Evolutionary conservation across 108 stramenopile species (phyloP), one percentile per base, ranked within the genome.

Genomic region (Epipyxis sp.): DNA sequence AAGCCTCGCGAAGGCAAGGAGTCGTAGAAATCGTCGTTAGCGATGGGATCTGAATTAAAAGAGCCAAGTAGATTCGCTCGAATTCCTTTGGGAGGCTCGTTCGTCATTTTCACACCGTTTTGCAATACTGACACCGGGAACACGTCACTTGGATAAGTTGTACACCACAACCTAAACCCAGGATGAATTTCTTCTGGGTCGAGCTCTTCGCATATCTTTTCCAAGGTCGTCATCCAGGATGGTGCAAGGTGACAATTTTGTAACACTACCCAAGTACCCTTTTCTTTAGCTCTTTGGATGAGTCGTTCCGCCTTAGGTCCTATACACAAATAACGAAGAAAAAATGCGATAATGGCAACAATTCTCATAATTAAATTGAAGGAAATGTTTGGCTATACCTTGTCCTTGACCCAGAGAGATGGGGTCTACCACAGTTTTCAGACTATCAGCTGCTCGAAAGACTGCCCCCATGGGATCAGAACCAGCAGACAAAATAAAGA

Each of bases 81-180:
- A 40, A 90, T 54, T 32, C 90, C 90, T 77, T 88, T 89, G 1
- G 90, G 90, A 3, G 90, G 87, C 79, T 90, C 90, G 39, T 83
- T 86, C 27, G 90, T 89, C 87, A 90, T 90, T 85, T 90, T 90
- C 30, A 90, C 83, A 32, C 90, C 90, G 72, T 89, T 90, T 78
- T 90, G 90, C 35, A 90, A 82, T 25, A 90, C 82, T 25, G 88
- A 83, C 6, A 88, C 85, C 0, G 90, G 90, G 69, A 90, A 90
- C 32, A 87, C 88, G 40, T 80, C 77, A 1, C 72, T 76, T 0
- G 90, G 90, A 69, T 86, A 88, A 13, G 87, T 84, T 0, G 90
- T 90, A 39, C 82, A 81, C 90, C 90, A 90, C 50, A 90, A 42
- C 37, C 90, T 81, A 82, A 90, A 90, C 1, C 86, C 77, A 34